Conservation (phyloP, 2,329 filamentous ascomycete species). For the Fusarium sp. region DNA sequence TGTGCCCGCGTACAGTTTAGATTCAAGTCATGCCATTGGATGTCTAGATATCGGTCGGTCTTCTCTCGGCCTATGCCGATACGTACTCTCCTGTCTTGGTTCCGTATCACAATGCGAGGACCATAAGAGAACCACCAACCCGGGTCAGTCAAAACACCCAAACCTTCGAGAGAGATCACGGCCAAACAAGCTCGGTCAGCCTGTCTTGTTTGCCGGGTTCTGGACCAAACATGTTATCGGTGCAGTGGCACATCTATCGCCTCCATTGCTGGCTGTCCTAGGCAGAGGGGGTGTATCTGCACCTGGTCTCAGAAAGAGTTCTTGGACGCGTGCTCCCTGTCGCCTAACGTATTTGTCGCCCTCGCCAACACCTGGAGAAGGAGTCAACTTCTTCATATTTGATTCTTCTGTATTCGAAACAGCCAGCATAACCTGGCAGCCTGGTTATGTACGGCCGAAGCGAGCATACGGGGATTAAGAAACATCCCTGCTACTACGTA, state of each 20-base stretch:
- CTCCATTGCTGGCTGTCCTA: conserved; percentile 3
- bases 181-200: conserved; percentile 23
- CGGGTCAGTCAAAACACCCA: conserved; percentile 8
- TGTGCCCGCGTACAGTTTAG: conserved; percentile 5
- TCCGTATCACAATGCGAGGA: not conserved
- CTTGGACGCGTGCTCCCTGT: conserved; percentile 15
- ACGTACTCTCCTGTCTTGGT: not conserved
- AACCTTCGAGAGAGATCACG: conserved; percentile 13
- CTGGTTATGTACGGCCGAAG: not conserved
- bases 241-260: not conserved
- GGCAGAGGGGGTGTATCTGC: conserved; percentile 10
- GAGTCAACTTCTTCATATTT: not conserved
- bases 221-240: not conserved
- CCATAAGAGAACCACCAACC: not conserved
- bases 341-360: conserved; percentile 7
- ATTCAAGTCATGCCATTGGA: not conserved
- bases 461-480: not conserved
- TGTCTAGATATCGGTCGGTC: conserved; percentile 4
- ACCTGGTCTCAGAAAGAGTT: conserved; percentile 11
- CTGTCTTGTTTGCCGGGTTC: conserved; percentile 10
- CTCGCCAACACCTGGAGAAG: not conserved
- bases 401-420: conserved; percentile 3
- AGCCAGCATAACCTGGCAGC: not conserved
- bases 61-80: conserved; percentile 15
- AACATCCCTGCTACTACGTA: conserved; percentile 9